A percentile compares a stretch with the other conserved stretches of the same genome.
phyloP scores from a whole-genome alignment of 805 yeast species.

The Wickerhamomyces hampshirensis region DNA sequence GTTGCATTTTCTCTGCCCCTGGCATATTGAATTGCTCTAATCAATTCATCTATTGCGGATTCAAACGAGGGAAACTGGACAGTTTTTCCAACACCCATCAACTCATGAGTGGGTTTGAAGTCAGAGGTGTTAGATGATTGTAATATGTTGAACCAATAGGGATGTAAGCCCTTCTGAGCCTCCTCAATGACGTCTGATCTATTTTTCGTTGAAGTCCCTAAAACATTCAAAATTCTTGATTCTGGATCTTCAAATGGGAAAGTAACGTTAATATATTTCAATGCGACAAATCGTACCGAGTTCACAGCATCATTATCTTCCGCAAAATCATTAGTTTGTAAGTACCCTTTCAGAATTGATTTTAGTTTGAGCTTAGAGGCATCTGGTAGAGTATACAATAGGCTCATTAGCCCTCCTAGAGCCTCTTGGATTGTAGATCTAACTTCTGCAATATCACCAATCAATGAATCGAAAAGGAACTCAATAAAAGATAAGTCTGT shows the following conservation, averaged over 20 bases:
- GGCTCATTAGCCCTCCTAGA: conserved; percentile 52
- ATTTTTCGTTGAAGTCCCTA: conserved; percentile 55
- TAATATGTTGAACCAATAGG: conserved; percentile 66
- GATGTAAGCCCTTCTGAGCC: conserved; percentile 74
- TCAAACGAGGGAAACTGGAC: conserved; percentile 53
- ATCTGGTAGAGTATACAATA: conserved; percentile 36
- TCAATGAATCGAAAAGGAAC: conserved; percentile 68
- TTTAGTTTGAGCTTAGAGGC: conserved; percentile 40
- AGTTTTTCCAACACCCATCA: conserved; percentile 34
- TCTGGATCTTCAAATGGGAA: conserved; percentile 64
- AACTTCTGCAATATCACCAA: conserved; percentile 57
- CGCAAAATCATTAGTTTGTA: conserved; percentile 30
- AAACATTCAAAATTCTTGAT: conserved; percentile 61
- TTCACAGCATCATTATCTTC: conserved; percentile 32
- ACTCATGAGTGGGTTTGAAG: conserved; percentile 39
- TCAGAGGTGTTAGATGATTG: conserved; percentile 41
- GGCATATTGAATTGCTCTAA: conserved; percentile 23
- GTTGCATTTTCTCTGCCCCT: conserved; percentile 23
- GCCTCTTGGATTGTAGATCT: conserved; percentile 69
- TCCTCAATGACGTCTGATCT: conserved; percentile 76
- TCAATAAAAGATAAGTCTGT: conserved; percentile 48
- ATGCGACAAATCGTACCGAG: conserved; percentile 56
- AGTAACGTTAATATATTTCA: conserved; percentile 59
- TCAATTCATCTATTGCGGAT: conserved; percentile 31
- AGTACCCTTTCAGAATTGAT: conserved; percentile 29